Base-by-base conservation (phyloP, 2,329 filamentous ascomycete species). In the Neurospora sp. region DNA sequence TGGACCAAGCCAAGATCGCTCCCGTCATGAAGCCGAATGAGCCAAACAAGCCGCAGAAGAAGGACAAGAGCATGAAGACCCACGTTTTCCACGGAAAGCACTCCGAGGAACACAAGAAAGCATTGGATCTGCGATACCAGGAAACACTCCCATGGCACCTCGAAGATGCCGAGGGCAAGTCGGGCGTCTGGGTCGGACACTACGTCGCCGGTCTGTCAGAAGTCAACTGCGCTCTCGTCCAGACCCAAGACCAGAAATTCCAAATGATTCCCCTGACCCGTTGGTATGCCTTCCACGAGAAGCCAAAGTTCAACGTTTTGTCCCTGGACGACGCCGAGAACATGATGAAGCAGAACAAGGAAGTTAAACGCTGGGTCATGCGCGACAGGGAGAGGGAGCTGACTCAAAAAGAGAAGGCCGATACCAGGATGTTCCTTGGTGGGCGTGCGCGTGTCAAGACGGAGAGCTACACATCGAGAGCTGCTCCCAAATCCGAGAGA, bases 131-230 rank as follows among this genome's bases (percentile, higher is more conserved):
- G 81, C 91, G 94, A 73, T 99, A 98, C 74, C 96, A 98, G 78
- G 96, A 99, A 79, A 93, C 95, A 4, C 84, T 97, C 67, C 96
- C 96, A 6, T 99, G 96, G 96, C 94, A 97, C 78, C 81, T 99
- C 42, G 96, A 99, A 78, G 96, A 99, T 79, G 96, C 94, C 52
- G 95, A 99, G 76, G 93, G 93, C 73, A 97, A 95, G 79, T 95
- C 74, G 0, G 75, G 97, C 76, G 91, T 92, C 2, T 98, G 94
- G 93, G 90, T 96, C 40, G 96, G 94, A 66, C 91, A 90, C 70
- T 97, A 98, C 75, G 92, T 98, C 76, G 91, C 91, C 36, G 92
- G 93, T 19, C 85, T 98, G 43, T 97, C 95, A 0, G 90, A 95
- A 76, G 90, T 92, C 68, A 92, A 93, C 68, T 90, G 96, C 73